Base-by-base conservation (phyloP, 2,329 filamentous ascomycete genomes). In the Fusarium robinianum region DNA sequence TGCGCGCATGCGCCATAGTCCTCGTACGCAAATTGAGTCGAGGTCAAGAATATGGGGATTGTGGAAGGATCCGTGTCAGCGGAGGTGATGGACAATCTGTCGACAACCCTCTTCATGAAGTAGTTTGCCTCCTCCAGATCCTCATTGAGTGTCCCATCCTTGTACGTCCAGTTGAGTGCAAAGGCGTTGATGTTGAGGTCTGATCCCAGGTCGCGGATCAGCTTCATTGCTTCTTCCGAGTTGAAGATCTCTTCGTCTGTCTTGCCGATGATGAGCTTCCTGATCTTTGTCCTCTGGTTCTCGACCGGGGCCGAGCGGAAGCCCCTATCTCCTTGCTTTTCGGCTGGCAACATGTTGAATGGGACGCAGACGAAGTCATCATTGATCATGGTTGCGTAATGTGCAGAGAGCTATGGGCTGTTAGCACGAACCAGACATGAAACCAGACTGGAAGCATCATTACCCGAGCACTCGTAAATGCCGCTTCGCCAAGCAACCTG, bases 151-250 rank as follows among this genome's bases (percentile, higher is more conserved):
- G 29, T 57, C 0, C 69, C 71, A 10, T 74, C 51, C 1, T 55
- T 36, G 27, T 72, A 50, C 3, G 64, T 62, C 63, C 71, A 77
- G 46, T 77, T 77, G 17, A 71, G 53, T 0, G 70, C 61, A 35
- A 75, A 73, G 6, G 67, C 67, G 44, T 76, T 74, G 52, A 77
- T 74, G 51, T 73, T 75, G 6, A 72, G 58, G n/a, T 76, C 73
- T 0, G 72, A 73, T 1, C 73, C 73, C 1, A 76, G 48, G 0
- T 65, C 60, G 1, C 67, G 63, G 18, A 77, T 65, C 1, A 75
- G 57, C 5, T 62, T 57, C 52, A 72, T 67, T 0, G 67, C 67
- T 14, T 70, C 51, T 23, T 65, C 58, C 4, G 64, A 65, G 0
- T 46, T 35, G 9, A 67, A 56, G 32, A 76, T 69, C 6, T 68